Base-by-base conservation (phyloP, 2,329 filamentous ascomycete species). In the Ophiostoma angusticollis region DNA sequence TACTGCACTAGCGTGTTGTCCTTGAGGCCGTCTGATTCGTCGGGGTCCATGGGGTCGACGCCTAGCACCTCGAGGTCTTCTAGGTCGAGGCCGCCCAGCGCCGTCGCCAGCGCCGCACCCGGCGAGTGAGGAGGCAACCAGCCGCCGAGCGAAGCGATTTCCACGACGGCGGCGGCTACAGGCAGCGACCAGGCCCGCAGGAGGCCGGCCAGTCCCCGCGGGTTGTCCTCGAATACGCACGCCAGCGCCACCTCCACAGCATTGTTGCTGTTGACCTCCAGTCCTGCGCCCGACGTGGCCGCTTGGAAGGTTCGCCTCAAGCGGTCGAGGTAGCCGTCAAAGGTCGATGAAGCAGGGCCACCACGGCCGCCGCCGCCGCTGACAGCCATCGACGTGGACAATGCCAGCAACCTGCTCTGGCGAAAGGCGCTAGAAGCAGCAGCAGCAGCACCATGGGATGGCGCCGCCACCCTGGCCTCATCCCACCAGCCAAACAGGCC, bases 401-500 rank as follows among this genome's bases (percentile, higher is more conserved):
- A 31, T 21, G 39, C 30, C 16, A 38, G 39, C 13, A 39, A 42
- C 24, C 31, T 38, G 34, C 40, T 29, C n/a, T 40, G 43, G 12
- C 35, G 36, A 7, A 31, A 33, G 6, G 17, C 21, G 11, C 14
- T 12, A n/a, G 23, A n/a, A 59, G 49, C 61, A 64, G 43, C 58
- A 59, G 35, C 57, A 70, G 43, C 77, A 59, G 49, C 61, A 64
- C 43, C 58, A 59, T 35, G 57, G 70, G 43, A 77, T 73, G n/a
- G 74, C 72, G 28, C 28, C 19, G 19, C 22, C 34, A 21, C 35
- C 37, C 36, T 37, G 13, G 37, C 27, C 44, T 91, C 84, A 53
- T 93, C 80, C 86, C 87, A 94, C 89, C 89, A 96, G 6, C 82
- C 78, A 23, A 87, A 78, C 35, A 96, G 63, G 2, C 80, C 83